Base-by-base conservation (phyloP, 768 basidiomycete genomes). In the Cyclocybe aegerita region DNA sequence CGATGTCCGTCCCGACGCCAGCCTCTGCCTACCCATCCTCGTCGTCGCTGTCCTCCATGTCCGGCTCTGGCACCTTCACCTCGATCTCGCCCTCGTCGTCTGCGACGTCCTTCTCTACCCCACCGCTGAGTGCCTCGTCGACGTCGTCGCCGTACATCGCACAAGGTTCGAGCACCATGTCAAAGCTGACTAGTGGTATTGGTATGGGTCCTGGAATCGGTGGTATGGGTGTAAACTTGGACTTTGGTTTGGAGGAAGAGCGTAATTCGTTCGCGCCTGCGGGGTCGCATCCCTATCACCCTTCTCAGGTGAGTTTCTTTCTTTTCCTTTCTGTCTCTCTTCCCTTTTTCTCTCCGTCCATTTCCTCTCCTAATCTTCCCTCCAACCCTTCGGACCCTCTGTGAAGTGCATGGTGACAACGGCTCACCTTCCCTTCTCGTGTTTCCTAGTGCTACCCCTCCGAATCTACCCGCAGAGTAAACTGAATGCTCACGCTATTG, bases 271-370 rank as follows among this genome's bases (percentile, higher is more conserved):
- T 65, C 43, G 43, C 53, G 43, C 60, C 60, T 9, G 50, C 57
- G 2, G 60, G 60, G 11, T 54, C 54, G 14, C 60, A 68, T 52
- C 68, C 67, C 14, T 70, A 71, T 42, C 65, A 68, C 48, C 59
- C 63, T 31, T 60, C 63, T 3, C 68, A 68, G 63, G 68, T 68
- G 52, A 41, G 52, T 56, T 39, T 10, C 7, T 52, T 3, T 12
- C 7, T n/a, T 32, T 46, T n/a, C 35, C 30, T 32, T 23, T 14
- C 37, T 43, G 11, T 23, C 48, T n/a, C 5, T 16, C 23, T 37
- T 11, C 1, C 29, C 17, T 2, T 29, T 7, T 29, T 23, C 3
- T 9, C 39, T 34, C n/a, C n/a, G n/a, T n/a, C n/a, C n/a, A n/a
- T n/a, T n/a, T n/a, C n/a, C n/a, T n/a, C n/a, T n/a, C n/a, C n/a